Evolutionary conservation across 352 stramenopile genomes (phyloP).

Genomic region (Thalassiosira hispida): DNA sequence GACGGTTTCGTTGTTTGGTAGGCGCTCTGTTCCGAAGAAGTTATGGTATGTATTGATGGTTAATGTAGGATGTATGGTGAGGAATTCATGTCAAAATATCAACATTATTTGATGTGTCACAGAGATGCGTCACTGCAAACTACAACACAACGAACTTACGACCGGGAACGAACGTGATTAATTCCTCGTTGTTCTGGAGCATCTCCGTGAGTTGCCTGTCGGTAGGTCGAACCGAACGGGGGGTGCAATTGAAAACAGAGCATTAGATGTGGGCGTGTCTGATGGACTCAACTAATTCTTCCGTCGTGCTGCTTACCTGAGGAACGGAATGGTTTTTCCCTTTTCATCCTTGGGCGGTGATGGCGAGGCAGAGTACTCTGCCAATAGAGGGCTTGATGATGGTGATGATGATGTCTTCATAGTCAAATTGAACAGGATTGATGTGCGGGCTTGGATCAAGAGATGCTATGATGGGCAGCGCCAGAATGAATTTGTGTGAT

Average conservation of each 20-base stretch:
- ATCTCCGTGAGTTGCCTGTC: conserved; percentile 77
- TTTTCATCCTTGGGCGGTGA: not conserved
- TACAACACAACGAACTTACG: conserved; percentile 62
- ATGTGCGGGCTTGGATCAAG: too few relatives aligned
- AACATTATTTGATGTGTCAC: too few relatives aligned
- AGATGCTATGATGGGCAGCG: too few relatives aligned
- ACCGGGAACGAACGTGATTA: conserved; percentile 78
- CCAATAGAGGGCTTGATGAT: not conserved
- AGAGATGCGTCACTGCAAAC: too few relatives aligned
- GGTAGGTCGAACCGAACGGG: not conserved
- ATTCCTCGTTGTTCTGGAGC: conserved; percentile 71
- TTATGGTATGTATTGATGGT: not conserved
- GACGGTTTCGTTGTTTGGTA: conserved; percentile 38
- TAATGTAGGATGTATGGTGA: not conserved
- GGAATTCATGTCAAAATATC: too few relatives aligned
- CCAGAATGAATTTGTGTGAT: too few relatives aligned
- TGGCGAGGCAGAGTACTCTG: not conserved
- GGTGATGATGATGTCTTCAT: not conserved
- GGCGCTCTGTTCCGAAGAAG: not conserved
- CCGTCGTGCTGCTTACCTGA: conserved; percentile 55
- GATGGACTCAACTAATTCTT: conserved; percentile 14
- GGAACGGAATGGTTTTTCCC: conserved; percentile 71
- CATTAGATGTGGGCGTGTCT: not conserved
- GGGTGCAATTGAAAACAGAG: not conserved
- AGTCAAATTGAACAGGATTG: too few relatives aligned